phyloP scores from a whole-genome alignment of 495 filamentous ascomycete species.

The Daldinia concentrica region DNA sequence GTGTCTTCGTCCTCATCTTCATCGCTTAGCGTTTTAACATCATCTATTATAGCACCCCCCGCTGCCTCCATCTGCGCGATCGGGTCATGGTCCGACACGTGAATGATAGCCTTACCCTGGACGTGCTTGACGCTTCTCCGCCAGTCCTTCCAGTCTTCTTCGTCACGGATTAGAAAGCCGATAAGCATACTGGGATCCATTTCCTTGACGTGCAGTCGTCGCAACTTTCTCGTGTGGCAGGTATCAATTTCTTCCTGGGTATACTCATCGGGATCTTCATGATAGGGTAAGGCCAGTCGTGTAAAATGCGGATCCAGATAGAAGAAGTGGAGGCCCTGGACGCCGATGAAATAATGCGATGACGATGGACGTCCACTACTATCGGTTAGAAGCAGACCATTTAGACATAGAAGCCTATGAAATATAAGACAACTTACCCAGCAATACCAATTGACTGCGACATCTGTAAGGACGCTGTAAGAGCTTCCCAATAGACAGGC shows the following conservation, averaged over 20 bases:
- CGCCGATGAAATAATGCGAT: constrained; percentile 96
- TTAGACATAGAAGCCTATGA: not conserved
- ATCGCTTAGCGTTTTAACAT: constrained; percentile 80
- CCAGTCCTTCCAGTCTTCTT: constrained; percentile 87
- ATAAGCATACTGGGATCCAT: constrained; percentile 99
- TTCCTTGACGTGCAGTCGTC: constrained; percentile 83
- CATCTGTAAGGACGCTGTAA: constrained; percentile 82
- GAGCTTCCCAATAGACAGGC: constrained; percentile 88
- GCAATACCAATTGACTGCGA: constrained; percentile 94
- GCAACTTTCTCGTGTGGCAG: constrained; percentile 86
- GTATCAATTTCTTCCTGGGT: constrained; percentile 77
- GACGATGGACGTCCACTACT: constrained; percentile 90
- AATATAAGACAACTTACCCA: constrained; percentile 68
- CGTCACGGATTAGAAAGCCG: constrained; percentile 87
- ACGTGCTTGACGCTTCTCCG: constrained; percentile 71
- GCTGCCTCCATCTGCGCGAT: constrained; percentile 64
- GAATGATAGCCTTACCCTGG: constrained; percentile 84
- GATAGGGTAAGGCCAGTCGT: constrained; percentile 70
- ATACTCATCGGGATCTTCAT: constrained; percentile 61
- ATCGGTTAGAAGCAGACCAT: constrained; percentile 12
- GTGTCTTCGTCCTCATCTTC: constrained; percentile 62
- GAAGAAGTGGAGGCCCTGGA: constrained; percentile 88
- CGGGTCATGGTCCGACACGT: constrained; percentile 75
- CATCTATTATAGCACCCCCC: constrained; percentile 81
- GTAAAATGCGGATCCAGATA: constrained; percentile 94